These are phyloP conservation scores for Cercophora sp. DNA, from an alignment of 495 filamentous ascomycete genomes.

Conservation along the genomic window DNA sequence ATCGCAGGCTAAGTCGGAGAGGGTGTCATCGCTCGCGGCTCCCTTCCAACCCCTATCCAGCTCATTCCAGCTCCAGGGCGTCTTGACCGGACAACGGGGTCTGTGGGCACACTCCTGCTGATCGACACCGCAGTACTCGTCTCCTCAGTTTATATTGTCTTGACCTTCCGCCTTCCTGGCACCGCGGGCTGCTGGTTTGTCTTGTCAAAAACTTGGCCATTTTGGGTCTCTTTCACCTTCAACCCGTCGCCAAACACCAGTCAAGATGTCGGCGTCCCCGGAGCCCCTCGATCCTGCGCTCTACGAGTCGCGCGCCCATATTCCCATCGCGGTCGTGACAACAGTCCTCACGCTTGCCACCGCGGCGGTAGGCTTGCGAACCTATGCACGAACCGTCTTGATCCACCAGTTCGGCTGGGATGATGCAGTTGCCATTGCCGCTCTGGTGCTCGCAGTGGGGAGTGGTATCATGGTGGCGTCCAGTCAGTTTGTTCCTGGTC, in stretches of 20 bases:
- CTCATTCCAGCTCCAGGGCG: background rate
- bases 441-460: conserved; percentile 21
- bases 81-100: background rate
- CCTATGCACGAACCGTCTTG: conserved; percentile 36
- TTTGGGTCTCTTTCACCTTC: background rate
- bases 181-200: background rate
- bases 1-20: too few species aligned
- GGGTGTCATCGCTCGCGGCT: background rate
- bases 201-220: background rate
- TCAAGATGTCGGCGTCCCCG: background rate
- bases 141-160: background rate
- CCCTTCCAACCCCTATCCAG: background rate
- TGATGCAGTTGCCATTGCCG: conserved; percentile 32
- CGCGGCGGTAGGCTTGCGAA: conserved; percentile 31
- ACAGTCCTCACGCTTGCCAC: conserved; percentile 25
- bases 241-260: background rate
- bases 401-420: conserved; percentile 42
- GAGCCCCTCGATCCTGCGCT: conserved; percentile 7
- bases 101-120: background rate
- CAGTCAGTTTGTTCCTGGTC: conserved; percentile 7
- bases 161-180: background rate
- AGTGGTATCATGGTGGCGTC: conserved; percentile 24
- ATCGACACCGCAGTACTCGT: background rate
- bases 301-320: conserved; percentile 20
- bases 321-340: conserved; percentile 22